Evolutionary conservation across 2,329 filamentous ascomycete genomes (phyloP).

Genomic region (Alternaria sp.): DNA sequence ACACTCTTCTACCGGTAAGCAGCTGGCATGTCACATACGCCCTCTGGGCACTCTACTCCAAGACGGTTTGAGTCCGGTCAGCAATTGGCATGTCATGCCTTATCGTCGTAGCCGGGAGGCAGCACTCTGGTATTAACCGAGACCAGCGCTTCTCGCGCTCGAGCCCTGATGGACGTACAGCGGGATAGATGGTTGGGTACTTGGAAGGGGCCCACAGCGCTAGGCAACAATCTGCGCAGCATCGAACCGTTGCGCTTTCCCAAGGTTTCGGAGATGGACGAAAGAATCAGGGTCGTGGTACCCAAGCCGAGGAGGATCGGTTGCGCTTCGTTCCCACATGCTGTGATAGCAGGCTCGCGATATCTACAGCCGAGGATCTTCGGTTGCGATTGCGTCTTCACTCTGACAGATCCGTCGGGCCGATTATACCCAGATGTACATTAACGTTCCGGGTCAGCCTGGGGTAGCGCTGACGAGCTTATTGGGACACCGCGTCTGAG

Average conservation of each 20-base stretch:
- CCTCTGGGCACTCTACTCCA: background rate
- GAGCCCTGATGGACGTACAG: background rate
- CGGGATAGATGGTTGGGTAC: background rate
- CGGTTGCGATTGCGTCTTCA: slow-evolving; percentile 1
- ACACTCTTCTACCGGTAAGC: background rate
- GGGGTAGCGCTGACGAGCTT: slow-evolving; percentile 4
- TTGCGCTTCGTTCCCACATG: background rate
- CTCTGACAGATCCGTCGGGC: background rate
- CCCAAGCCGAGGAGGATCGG: background rate
- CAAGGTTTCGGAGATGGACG: background rate
- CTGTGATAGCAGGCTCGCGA: background rate
- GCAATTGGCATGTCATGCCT: background rate
- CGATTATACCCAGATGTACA: background rate
- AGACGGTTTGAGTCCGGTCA: background rate
- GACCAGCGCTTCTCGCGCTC: background rate
- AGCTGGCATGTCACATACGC: background rate
- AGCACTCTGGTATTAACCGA: background rate
- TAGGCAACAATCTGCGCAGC: background rate
- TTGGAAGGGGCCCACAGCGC: background rate
- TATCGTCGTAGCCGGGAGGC: background rate
- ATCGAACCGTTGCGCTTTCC: background rate
- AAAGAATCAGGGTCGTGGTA: background rate
- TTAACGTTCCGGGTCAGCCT: background rate
- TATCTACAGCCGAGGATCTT: background rate
- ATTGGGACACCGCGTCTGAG: background rate